Conservation (phyloP, 2,329 filamentous ascomycete genomes). For the Ophiostoma fasciatum region DNA sequence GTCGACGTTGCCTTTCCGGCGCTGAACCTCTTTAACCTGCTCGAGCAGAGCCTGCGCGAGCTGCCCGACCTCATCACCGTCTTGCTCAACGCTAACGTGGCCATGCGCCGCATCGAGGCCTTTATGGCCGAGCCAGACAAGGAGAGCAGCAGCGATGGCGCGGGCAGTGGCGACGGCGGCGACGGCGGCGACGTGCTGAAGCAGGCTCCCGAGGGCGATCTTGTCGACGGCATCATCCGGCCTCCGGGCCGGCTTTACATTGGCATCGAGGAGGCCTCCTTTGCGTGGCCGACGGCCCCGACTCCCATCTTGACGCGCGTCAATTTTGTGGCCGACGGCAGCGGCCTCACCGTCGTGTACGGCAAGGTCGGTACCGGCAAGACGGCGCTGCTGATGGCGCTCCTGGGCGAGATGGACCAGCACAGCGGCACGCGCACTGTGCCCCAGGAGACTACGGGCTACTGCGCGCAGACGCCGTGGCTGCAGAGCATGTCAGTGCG, state of each 20-base stretch:
- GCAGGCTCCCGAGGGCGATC: constrained; percentile 1
- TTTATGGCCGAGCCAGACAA: constrained; percentile 83
- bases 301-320: constrained; percentile 35
- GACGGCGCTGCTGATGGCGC: constrained; percentile 42
- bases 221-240: constrained; percentile 3
- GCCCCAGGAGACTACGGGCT: constrained; percentile 35
- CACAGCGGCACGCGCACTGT: constrained; percentile 31
- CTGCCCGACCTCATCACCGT: constrained; percentile 62
- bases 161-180: constrained; percentile 21
- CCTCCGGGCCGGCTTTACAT: constrained; percentile 23
- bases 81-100: constrained; percentile 68
- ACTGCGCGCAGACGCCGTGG: constrained; percentile 49
- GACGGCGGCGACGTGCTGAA: constrained; percentile 15
- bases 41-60: constrained; percentile 59
- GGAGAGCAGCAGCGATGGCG: constrained; percentile 26
- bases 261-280: constrained; percentile 49
- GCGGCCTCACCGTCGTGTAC: constrained; percentile 39
- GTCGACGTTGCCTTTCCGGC: constrained; percentile 81
- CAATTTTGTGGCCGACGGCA: constrained; percentile 26
- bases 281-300: constrained; percentile 61
- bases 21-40: constrained; percentile 61
- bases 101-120: constrained; percentile 64
- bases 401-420: constrained; percentile 54
- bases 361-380: constrained; percentile 48
- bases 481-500: constrained; percentile 50